Evolutionary conservation across 2,329 filamentous ascomycete genomes (phyloP).

Genomic region (Trichoderma citrinoviride): DNA sequence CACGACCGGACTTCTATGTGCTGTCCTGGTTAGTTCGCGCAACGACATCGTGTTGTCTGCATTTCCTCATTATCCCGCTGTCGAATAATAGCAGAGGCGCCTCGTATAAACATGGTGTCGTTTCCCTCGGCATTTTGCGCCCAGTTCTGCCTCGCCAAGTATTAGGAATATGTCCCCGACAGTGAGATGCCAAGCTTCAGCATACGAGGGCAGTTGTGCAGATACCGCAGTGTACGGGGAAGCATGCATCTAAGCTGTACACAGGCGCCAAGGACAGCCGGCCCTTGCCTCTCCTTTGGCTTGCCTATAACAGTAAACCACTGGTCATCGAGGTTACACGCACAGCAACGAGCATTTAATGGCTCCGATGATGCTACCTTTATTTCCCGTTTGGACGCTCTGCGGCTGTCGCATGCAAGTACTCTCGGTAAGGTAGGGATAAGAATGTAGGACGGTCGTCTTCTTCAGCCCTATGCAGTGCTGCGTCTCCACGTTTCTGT

Average conservation of each 20-base stretch:
- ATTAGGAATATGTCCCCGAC: no score
- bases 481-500: slow-evolving; percentile 5
- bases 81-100: no score
- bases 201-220: background rate
- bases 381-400: background rate
- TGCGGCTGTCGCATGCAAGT: background rate
- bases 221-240: background rate
- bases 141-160: background rate
- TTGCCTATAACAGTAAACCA: background rate
- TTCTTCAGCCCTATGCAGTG: slow-evolving; percentile 18
- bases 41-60: background rate
- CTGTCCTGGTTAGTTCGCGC: background rate
- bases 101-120: background rate
- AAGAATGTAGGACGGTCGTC: background rate
- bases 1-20: background rate
- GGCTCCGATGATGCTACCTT: no score
- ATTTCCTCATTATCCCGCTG: background rate
- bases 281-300: background rate
- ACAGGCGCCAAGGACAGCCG: background rate
- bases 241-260: background rate
- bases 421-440: background rate
- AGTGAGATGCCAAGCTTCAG: no score
- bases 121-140: no score
- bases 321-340: background rate
- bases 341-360: background rate